A percentile compares a stretch with the other conserved stretches of the same genome.
Evolutionary conservation across 495 filamentous ascomycete species (phyloP).

Genomic region (Aspergillus panamensis): DNA sequence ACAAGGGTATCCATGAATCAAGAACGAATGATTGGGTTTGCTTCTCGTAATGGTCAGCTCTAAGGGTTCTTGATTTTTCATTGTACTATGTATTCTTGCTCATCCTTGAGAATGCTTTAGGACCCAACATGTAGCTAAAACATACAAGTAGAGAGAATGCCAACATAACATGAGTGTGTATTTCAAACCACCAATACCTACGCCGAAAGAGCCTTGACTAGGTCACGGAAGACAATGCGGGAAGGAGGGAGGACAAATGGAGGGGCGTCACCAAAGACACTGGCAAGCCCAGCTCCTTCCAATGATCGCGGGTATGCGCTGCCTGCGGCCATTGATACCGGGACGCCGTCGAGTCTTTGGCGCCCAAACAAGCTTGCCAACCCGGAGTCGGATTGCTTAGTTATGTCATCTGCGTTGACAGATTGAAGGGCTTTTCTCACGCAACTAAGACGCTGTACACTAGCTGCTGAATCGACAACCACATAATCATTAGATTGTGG

Average conservation of each 20-base stretch:
- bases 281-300: conserved; percentile 61
- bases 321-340: conserved; percentile 18
- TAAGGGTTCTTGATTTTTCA: no score
- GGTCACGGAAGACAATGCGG: conserved; percentile 71
- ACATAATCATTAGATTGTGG: conserved; percentile 56
- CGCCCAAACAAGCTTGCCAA: conserved; percentile 48
- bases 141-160: not conserved
- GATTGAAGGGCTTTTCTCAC: conserved; percentile 51
- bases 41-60: no score
- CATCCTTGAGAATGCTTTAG: no score
- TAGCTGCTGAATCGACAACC: conserved; percentile 41
- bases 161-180: not conserved
- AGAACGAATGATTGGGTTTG: no score
- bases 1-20: no score
- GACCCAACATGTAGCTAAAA: not conserved
- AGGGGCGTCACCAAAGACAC: conserved; percentile 70
- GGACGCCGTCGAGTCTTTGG: conserved; percentile 18
- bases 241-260: conserved; percentile 75
- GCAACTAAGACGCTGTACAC: conserved; percentile 51
- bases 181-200: conserved; percentile 3
- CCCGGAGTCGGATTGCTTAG: conserved; percentile 46
- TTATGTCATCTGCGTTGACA: conserved; percentile 41
- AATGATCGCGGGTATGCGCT: conserved; percentile 51
- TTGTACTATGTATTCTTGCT: no score
- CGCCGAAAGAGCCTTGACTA: conserved; percentile 44